Percentiles rank a stretch among this genome's conserved stretches.
phyloP scores from a whole-genome alignment of 2,329 filamentous ascomycete genomes.

The Pseudopyricularia javanii region DNA sequence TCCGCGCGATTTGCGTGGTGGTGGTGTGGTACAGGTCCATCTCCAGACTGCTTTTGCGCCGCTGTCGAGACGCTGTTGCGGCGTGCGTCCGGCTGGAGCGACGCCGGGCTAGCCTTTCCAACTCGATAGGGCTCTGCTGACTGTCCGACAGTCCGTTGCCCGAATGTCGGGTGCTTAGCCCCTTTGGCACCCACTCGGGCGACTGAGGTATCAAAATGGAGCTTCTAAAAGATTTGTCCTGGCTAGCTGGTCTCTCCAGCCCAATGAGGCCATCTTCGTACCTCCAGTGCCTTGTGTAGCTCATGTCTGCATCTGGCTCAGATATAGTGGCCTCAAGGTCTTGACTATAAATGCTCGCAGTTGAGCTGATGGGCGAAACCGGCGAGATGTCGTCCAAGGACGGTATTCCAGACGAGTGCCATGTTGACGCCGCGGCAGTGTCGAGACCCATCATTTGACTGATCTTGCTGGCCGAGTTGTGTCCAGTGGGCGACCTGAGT shows the following conservation, averaged over 20 bases:
- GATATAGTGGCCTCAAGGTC: slow-evolving; percentile 7
- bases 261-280: background rate
- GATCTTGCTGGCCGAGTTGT: slow-evolving; percentile 24
- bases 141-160: slow-evolving; percentile 1
- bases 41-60: background rate
- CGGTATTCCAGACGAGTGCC: background rate
- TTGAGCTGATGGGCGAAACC: slow-evolving; percentile 5
- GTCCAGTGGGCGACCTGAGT: slow-evolving; percentile 11
- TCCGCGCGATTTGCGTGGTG: slow-evolving; percentile 9
- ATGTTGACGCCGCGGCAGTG: slow-evolving; percentile 4
- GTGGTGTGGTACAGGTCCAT: slow-evolving; percentile 13
- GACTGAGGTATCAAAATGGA: slow-evolving; percentile 1
- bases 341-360: slow-evolving; percentile 8
- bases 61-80: background rate
- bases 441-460: slow-evolving; percentile 28
- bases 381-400: slow-evolving; percentile 6
- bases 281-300: background rate
- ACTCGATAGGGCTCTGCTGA: slow-evolving; percentile 9
- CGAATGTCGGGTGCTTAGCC: background rate
- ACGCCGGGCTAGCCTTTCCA: background rate
- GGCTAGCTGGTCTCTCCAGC: background rate
- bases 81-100: background rate
- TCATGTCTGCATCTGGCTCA: slow-evolving; percentile 7
- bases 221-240: background rate
- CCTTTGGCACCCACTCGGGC: background rate